Conservation (phyloP, 192 early-diverging fungal species). For the Cladochytrium replicatum region DNA sequence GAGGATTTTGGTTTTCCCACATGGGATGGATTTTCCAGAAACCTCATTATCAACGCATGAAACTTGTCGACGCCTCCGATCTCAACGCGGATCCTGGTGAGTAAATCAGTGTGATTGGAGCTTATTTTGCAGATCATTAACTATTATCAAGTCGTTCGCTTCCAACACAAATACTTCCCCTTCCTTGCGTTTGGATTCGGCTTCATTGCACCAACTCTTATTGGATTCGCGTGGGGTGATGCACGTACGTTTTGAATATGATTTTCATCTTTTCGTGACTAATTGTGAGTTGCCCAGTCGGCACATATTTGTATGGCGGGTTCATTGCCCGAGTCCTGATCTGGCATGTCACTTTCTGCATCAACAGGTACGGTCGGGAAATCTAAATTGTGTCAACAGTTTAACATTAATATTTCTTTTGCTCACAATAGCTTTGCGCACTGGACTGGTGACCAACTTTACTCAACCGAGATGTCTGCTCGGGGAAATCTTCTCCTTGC, state of each 20-base stretch:
- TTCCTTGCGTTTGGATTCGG: conserved; percentile 16
- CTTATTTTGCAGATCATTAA: not conserved
- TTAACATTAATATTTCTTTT: too few relatives aligned
- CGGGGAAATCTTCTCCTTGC: conserved; percentile 36
- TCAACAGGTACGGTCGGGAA: conserved; percentile 28
- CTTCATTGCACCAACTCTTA: conserved; percentile 17
- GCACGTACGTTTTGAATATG: conserved; percentile 56
- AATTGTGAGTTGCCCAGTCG: too few relatives aligned
- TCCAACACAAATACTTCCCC: conserved; percentile 38
- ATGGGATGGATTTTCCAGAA: conserved; percentile 41
- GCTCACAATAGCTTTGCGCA: conserved; percentile 31
- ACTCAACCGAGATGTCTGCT: conserved; percentile 28
- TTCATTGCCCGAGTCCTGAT: conserved; percentile 35
- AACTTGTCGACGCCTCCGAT: conserved; percentile 33
- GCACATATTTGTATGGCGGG: conserved; percentile 38
- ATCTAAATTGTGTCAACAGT: too few relatives aligned
- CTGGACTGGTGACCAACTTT: conserved; percentile 31
- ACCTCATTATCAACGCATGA: conserved; percentile 18
- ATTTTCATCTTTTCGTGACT: conserved; percentile 66
- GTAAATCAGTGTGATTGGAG: not conserved
- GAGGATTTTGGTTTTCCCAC: conserved; percentile 39
- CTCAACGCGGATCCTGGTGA: conserved; percentile 30
- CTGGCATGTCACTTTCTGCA: conserved; percentile 45
- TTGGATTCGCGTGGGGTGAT: conserved; percentile 33
- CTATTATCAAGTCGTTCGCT: conserved; percentile 17